A percentile compares a stretch with the other conserved stretches of the same genome.
These are phyloP conservation scores for Excoecaria cochinchinensis DNA, from an alignment of 345 rosid genomes.

Conservation along the genomic window DNA sequence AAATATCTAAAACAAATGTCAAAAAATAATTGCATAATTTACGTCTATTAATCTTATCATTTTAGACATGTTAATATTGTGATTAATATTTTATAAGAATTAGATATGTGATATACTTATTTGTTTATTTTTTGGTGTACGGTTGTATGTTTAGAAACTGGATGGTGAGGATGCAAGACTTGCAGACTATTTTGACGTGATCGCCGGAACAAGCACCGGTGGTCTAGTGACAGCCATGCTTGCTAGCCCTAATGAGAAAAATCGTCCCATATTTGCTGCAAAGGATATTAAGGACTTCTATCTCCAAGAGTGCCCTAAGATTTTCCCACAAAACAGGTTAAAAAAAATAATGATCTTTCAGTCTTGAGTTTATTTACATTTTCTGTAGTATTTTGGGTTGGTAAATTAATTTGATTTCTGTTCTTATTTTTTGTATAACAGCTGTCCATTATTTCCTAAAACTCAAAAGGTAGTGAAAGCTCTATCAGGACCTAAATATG, in stretches of 20 bases:
- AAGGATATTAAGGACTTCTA: conserved; percentile 6
- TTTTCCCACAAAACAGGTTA: neutral
- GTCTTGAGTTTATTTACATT: neutral
- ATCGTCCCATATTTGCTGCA: conserved; percentile 10
- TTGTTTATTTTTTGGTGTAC: neutral
- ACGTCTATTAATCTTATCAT: neutral
- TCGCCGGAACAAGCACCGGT: conserved; percentile 8
- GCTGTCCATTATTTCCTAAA: neutral
- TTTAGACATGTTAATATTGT: neutral
- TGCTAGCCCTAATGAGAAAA: conserved; percentile 8
- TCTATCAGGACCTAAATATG: conserved; percentile 1
- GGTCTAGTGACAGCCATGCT: conserved; percentile 9
- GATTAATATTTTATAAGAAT: neutral
- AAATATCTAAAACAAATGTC: neutral
- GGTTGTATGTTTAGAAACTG: neutral
- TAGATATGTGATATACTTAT: neutral
- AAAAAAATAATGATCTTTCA: neutral
- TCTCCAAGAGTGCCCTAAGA: conserved; percentile 2
- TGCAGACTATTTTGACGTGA: conserved; percentile 5
- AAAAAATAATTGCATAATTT: no score
- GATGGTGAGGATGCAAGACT: conserved; percentile 8
- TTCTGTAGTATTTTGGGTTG: neutral
- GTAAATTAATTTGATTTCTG: neutral
- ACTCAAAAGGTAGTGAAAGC: neutral
- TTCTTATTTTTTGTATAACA: neutral